Evolutionary conservation across 495 filamentous ascomycete genomes (phyloP), one percentile per base, ranked within the genome.

Genomic region (Xylaria nigripes): DNA sequence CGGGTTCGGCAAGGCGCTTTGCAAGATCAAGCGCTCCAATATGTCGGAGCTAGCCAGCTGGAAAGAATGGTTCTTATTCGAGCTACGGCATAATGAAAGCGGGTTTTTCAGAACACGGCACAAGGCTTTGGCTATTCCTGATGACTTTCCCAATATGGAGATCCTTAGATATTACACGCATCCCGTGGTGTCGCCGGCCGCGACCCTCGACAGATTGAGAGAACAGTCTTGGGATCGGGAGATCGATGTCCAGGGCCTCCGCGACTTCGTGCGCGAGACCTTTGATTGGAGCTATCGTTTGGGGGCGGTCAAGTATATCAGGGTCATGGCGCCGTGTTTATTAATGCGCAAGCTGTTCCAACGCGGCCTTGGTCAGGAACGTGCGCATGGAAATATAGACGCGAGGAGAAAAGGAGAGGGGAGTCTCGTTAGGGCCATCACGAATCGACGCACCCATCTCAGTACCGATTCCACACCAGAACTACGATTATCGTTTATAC

Each of bases 91-190:
- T 34, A 98, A 99, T 63, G 86, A 90, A 65, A 88, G 84, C 61
- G 84, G 86, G 13, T 85, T 80, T 52, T 99, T 97, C 66, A 73
- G 77, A 27, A 82, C 76, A 8, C 90, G 81, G 61, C 88, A 92
- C 61, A 84, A 79, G 47, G 74, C 80, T 2, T 70, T 97, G 48
- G 75, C 68, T 4, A 86, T 97, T 13, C 92, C 93, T 2, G 85
- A 88, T 0, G 70, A 72, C 21, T 99, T 97, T 60, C 93, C 93
- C 0, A 84, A 88, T 56, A 73, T 72, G 50, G 83, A 85, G 19
- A 81, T 96, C 19, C 73, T 96, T 23, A 76, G 87, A 18, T 96
- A 86, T 60, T 97, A 99, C 57, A 90, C 85, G 6, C 80, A 87
- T 56, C 93, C 93, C 0, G 81, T 84, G 0, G 84, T 97, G 8